A percentile compares a stretch with the other conserved stretches of the same genome.
phyloP scores from a whole-genome alignment of 2,329 filamentous ascomycete genomes.

The Bertia moriformis region DNA sequence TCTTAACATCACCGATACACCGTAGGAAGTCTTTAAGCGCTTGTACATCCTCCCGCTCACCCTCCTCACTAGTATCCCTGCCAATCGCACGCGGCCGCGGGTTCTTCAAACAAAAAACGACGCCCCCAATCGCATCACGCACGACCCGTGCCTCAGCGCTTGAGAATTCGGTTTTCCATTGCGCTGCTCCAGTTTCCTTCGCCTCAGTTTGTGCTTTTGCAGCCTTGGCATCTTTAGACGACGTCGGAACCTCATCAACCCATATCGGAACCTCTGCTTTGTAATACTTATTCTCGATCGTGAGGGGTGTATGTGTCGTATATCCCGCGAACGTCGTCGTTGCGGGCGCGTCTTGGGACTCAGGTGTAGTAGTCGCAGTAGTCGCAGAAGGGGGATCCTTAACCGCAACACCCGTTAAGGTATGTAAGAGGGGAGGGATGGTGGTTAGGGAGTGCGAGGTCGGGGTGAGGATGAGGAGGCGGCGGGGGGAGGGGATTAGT shows the following conservation, averaged over 20 bases:
- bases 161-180: constrained; percentile 24
- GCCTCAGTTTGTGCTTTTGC: not conserved
- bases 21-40: constrained; percentile 10
- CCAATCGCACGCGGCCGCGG: no score
- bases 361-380: constrained; percentile 2
- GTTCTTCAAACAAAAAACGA: constrained; percentile 12
- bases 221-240: no score
- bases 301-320: constrained; percentile 24
- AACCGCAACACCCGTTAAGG: constrained; percentile 16
- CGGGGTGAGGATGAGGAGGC: constrained; percentile 22
- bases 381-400: constrained; percentile 7
- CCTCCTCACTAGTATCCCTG: not conserved
- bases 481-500: constrained; percentile 19
- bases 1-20: constrained; percentile 19
- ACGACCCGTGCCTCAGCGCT: constrained; percentile 22
- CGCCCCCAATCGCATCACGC: constrained; percentile 24
- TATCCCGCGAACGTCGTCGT: constrained; percentile 27
- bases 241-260: constrained; percentile 25
- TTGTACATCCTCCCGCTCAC: not conserved
- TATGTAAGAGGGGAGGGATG: constrained; percentile 18
- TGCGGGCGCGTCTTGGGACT: no score
- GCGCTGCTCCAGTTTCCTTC: not conserved
- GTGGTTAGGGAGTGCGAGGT: constrained; percentile 15
- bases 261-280: constrained; percentile 24
- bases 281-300: constrained; percentile 25